phyloP scores from a whole-genome alignment of 352 stramenopile species.

The Globisporangium uncinulatum region DNA sequence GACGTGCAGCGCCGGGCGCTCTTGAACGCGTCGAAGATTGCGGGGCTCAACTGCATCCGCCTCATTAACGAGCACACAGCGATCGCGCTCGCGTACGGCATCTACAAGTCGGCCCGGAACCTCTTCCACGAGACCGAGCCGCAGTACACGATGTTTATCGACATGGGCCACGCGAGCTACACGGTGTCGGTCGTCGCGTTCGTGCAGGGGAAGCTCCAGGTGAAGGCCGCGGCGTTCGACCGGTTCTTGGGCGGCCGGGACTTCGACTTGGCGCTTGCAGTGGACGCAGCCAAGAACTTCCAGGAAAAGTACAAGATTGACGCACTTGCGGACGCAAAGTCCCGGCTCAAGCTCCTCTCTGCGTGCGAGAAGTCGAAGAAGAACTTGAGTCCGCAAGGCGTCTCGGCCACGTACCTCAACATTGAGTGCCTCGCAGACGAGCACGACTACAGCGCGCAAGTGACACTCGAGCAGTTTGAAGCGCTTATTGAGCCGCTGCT shows the following conservation, averaged over 20 bases:
- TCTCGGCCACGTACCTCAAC: constrained; percentile 95
- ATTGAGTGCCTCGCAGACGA: constrained; percentile 98
- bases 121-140: constrained; percentile 91
- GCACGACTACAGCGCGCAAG: constrained; percentile 93
- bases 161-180: constrained; percentile 95
- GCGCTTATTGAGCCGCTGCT: constrained; percentile 88
- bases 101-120: constrained; percentile 95
- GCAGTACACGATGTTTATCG: constrained; percentile 98
- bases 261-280: constrained; percentile 94
- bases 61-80: constrained; percentile 99
- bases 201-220: constrained; percentile 93
- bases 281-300: constrained; percentile 95
- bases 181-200: constrained; percentile 90
- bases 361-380: constrained; percentile 99
- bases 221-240: constrained; percentile 94
- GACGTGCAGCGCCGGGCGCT: constrained; percentile 96
- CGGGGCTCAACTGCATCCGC: constrained; percentile 93
- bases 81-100: constrained; percentile 93
- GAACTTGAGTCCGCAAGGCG: constrained; percentile 95
- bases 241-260: constrained; percentile 94
- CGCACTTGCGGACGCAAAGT: constrained; percentile 88
- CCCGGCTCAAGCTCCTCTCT: constrained; percentile 95
- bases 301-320: constrained; percentile 96
- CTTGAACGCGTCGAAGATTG: constrained; percentile 91
- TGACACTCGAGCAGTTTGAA: constrained; percentile 96